phyloP scores from a whole-genome alignment of 805 yeast genomes.

The Tetrapisispora namnaoensis region DNA sequence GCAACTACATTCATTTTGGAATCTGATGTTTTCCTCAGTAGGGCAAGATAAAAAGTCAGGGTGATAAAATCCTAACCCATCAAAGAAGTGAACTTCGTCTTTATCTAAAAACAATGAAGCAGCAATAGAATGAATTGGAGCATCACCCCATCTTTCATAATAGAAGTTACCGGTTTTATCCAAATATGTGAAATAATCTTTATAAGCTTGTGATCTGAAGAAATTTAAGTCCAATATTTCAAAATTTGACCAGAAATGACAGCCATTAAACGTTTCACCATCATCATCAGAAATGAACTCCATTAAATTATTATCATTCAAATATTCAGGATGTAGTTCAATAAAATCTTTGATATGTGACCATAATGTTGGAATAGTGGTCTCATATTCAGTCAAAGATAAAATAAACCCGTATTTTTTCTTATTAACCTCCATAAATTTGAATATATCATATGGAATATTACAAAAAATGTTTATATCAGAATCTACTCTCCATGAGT shows the following conservation, averaged over 20 bases:
- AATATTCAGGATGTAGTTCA: slow-evolving; percentile 32
- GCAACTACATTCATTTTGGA: slow-evolving; percentile 56
- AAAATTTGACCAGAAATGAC: slow-evolving; percentile 80
- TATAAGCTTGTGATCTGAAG: slow-evolving; percentile 50
- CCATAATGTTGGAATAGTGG: slow-evolving; percentile 60
- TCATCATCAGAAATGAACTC: slow-evolving; percentile 52
- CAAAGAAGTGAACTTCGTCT: slow-evolving; percentile 57
- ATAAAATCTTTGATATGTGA: slow-evolving; percentile 42
- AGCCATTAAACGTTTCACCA: slow-evolving; percentile 58
- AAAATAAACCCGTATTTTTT: slow-evolving; percentile 60
- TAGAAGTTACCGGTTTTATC: slow-evolving; percentile 70
- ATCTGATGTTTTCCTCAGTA: slow-evolving; percentile 39
- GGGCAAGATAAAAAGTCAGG: slow-evolving; percentile 62
- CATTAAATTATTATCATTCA: slow-evolving; percentile 42
- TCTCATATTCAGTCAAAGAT: slow-evolving; percentile 51
- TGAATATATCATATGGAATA: slow-evolving; percentile 53
- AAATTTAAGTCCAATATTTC: slow-evolving; percentile 65
- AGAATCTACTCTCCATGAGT: slow-evolving; percentile 74
- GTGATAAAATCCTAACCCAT: slow-evolving; percentile 68
- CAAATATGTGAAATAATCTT: slow-evolving; percentile 48
- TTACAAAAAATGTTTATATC: slow-evolving; percentile 54
- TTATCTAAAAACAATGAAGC: slow-evolving; percentile 50
- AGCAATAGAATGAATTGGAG: slow-evolving; percentile 76
- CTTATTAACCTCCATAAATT: slow-evolving; percentile 43
- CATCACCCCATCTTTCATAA: slow-evolving; percentile 91